These are phyloP conservation scores for Tolypocladium tropicale DNA, from an alignment of 2,329 filamentous ascomycete species.

Conservation along the genomic window DNA sequence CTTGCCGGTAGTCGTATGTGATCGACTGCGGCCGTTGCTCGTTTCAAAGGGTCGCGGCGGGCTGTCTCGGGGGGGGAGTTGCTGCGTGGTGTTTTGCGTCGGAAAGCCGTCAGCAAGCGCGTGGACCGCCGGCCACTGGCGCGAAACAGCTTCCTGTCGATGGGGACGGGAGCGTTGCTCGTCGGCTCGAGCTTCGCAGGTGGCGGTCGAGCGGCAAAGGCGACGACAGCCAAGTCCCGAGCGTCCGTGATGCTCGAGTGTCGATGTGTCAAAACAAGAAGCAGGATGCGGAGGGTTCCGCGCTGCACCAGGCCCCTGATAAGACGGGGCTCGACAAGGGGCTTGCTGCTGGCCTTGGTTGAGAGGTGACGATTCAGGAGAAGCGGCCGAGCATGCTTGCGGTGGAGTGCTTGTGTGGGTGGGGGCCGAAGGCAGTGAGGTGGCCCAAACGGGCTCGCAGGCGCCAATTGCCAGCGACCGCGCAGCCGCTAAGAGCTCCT, in stretches of 20 bases:
- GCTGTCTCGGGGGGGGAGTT: not conserved
- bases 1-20: not conserved
- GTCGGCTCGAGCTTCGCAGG: not conserved
- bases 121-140: not conserved
- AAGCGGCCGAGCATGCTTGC: not conserved
- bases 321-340: not conserved
- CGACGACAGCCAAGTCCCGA: not conserved
- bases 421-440: not conserved
- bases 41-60: not conserved
- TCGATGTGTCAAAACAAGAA: not conserved
- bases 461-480: not conserved
- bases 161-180: not conserved
- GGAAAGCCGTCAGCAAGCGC: not conserved
- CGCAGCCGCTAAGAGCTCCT: not conserved
- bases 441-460: not conserved
- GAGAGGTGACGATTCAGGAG: not conserved
- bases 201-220: not conserved
- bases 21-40: not conserved
- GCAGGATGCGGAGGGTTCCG: constrained; percentile 1
- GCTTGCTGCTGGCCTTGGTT: not conserved
- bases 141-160: not conserved
- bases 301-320: not conserved
- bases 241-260: not conserved
- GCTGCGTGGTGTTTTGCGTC: not conserved
- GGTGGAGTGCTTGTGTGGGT: not conserved